Percentiles rank a stretch among this genome's conserved stretches.
These are phyloP conservation scores for Daedaleopsis nitida DNA, from an alignment of 768 basidiomycete genomes.

Conservation along the genomic window DNA sequence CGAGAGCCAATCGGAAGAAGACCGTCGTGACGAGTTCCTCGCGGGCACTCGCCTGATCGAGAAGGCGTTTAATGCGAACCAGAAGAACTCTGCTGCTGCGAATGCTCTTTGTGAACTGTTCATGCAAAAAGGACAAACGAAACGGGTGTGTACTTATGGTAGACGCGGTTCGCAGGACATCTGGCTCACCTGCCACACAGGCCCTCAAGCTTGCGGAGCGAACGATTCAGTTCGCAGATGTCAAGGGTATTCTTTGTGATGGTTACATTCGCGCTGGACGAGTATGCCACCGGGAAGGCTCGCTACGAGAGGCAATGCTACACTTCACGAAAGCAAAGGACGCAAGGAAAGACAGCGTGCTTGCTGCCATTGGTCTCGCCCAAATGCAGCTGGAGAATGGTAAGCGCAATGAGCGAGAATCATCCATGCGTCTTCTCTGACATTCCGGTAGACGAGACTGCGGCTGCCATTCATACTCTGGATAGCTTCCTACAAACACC, in stretches of 20 bases:
- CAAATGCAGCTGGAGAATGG: slow-evolving; percentile 86
- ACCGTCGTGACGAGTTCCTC: slow-evolving; percentile 61
- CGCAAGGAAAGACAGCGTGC: slow-evolving; percentile 70
- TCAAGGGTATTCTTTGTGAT: slow-evolving; percentile 80
- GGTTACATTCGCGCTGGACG: slow-evolving; percentile 85
- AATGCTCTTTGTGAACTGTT: slow-evolving; percentile 83
- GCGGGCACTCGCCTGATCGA: slow-evolving; percentile 72
- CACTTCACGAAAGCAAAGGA: slow-evolving; percentile 70
- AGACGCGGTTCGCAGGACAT: too few relatives aligned
- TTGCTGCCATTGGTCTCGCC: slow-evolving; percentile 83
- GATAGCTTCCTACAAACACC: slow-evolving; percentile 76
- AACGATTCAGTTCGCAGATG: slow-evolving; percentile 93
- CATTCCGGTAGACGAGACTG: slow-evolving; percentile 64
- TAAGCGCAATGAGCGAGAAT: slow-evolving; percentile 32
- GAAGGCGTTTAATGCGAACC: slow-evolving; percentile 78
- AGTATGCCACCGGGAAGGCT: slow-evolving; percentile 74
- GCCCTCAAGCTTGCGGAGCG: slow-evolving; percentile 93
- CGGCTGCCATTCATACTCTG: slow-evolving; percentile 83
- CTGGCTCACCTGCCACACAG: slow-evolving; percentile 34
- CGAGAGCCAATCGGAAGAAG: slow-evolving; percentile 59
- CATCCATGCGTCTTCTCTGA: not conserved
- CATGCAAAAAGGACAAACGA: slow-evolving; percentile 65
- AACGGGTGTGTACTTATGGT: slow-evolving; percentile 45
- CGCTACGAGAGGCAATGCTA: slow-evolving; percentile 60
- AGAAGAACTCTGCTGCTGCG: slow-evolving; percentile 78